Base-by-base conservation (phyloP, 352 stramenopile species). In the Globisporangium spinosum region DNA sequence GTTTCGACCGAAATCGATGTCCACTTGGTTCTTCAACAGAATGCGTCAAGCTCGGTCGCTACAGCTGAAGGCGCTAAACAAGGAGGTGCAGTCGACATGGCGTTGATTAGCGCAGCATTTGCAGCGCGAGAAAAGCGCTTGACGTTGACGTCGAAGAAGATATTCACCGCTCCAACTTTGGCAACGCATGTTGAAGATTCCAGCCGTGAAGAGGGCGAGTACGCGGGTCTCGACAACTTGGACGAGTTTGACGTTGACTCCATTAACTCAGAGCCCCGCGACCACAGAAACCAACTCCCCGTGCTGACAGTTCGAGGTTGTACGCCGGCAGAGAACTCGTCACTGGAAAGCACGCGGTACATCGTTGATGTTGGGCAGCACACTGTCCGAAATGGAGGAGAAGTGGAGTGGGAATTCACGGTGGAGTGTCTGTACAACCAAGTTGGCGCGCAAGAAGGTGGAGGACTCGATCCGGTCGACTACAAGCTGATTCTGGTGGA, bases 401-500 rank as follows among this genome's bases (percentile, higher is more conserved):
- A 94, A 72, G 82, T 96, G 22, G 89, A 96, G 65, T 96, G 89
- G 89, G 89, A 96, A 57, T 94, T 96, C 63, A 95, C 89, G 0
- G 78, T 96, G 22, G 87, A 96, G 70, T 89, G 84, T 55, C 65
- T 89, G n/a, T 91, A 87, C 62, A 87, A 71, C 49, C 64, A 76
- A 34, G 35, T 66, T 23, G 72, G 66, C 38, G 67, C 62, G 38
- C 63, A 64, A 40, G 76, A 85, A 15, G 55, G 58, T 51, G 58
- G 58, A n/a, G 62, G 70, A 12, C 70, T 80, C 40, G 83, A 94
- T 45, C 75, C 79, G 3, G 78, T 95, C 1, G 87, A 95, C 23
- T 96, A 94, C 65, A 87, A 83, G 29, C 63, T 96, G 20, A 79
- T 80, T 63, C 73, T 92, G 10, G 85, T 91, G 3, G 87, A 96